These are phyloP conservation scores for Coniochaeta sp. DNA, from an alignment of 2,329 filamentous ascomycete species.

Conservation along the genomic window DNA sequence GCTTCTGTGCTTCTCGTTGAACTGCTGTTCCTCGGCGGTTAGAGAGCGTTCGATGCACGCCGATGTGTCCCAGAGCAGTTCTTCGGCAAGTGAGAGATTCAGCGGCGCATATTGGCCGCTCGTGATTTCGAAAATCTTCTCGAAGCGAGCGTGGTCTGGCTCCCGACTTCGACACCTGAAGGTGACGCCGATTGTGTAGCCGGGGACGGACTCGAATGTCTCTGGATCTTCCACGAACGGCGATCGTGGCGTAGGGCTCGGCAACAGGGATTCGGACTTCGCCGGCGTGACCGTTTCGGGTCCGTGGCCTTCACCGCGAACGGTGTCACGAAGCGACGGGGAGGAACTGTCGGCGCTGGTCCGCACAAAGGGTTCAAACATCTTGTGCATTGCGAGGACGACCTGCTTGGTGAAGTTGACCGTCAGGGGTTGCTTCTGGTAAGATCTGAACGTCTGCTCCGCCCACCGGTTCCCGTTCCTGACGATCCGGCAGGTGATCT, in stretches of 20 bases:
- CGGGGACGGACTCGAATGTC: conserved; percentile 37
- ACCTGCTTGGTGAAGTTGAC: conserved; percentile 36
- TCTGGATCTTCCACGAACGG: conserved; percentile 38
- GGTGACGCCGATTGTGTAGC: conserved; percentile 39
- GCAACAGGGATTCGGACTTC: neutral
- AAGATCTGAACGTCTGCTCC: conserved; percentile 39
- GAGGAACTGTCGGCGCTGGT: conserved; percentile 45
- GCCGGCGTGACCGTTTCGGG: neutral
- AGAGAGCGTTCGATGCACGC: conserved; percentile 33
- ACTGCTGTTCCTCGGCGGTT: conserved; percentile 16
- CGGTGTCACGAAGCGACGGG: conserved; percentile 7
- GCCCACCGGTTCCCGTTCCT: conserved; percentile 33
- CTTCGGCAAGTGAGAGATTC: conserved; percentile 36
- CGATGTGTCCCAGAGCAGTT: conserved; percentile 36
- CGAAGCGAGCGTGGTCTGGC: conserved; percentile 11
- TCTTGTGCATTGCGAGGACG: conserved; percentile 39
- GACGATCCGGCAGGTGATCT: conserved; percentile 38
- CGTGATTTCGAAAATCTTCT: conserved; percentile 28
- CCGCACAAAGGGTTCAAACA: conserved; percentile 42
- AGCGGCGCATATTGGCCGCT: conserved; percentile 42
- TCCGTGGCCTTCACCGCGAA: neutral
- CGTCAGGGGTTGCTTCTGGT: conserved; percentile 39
- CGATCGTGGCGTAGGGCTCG: conserved; percentile 25
- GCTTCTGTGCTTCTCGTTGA: neutral
- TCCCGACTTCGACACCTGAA: conserved; percentile 32